phyloP scores from a whole-genome alignment of 495 filamentous ascomycete species.

The Xylaria palmicola region DNA sequence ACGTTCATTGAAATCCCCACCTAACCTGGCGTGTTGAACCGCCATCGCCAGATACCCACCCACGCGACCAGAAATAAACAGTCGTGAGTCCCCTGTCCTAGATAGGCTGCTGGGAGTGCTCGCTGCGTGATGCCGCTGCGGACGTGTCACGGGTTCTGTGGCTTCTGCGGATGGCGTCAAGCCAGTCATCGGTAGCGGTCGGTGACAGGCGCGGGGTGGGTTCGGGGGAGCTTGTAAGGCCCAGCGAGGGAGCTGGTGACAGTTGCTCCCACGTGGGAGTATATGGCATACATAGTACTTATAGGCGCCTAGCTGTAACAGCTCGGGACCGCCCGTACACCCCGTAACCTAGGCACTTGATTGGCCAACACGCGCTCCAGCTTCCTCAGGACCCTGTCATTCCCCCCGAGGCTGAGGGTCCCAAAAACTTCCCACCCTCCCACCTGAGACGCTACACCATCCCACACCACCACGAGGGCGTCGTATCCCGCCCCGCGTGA shows the following conservation, averaged over 20 bases:
- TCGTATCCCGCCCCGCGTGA: constrained; percentile 24
- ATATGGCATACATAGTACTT: too few species aligned
- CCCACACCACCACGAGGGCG: constrained; percentile 30
- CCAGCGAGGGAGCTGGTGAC: background rate
- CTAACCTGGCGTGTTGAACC: too few species aligned
- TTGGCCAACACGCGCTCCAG: constrained; percentile 3
- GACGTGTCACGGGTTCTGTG: constrained; percentile 4
- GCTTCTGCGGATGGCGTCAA: background rate
- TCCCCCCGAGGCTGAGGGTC: constrained; percentile 24
- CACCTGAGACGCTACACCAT: constrained; percentile 27
- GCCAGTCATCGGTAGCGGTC: background rate
- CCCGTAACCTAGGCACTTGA: background rate
- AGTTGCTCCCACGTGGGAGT: constrained; percentile 3
- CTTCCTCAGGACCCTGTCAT: background rate
- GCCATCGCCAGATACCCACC: background rate
- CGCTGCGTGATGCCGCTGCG: background rate
- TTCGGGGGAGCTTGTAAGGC: background rate
- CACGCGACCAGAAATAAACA: background rate
- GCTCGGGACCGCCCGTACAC: constrained; percentile 8
- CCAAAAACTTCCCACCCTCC: constrained; percentile 18
- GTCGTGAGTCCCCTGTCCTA: background rate
- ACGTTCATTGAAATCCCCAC: too few species aligned
- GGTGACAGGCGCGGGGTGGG: background rate
- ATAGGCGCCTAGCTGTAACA: background rate
- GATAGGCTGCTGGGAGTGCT: background rate